Conservation (phyloP, 192 early-diverging fungal species). For the Coemansia brasiliensis region DNA sequence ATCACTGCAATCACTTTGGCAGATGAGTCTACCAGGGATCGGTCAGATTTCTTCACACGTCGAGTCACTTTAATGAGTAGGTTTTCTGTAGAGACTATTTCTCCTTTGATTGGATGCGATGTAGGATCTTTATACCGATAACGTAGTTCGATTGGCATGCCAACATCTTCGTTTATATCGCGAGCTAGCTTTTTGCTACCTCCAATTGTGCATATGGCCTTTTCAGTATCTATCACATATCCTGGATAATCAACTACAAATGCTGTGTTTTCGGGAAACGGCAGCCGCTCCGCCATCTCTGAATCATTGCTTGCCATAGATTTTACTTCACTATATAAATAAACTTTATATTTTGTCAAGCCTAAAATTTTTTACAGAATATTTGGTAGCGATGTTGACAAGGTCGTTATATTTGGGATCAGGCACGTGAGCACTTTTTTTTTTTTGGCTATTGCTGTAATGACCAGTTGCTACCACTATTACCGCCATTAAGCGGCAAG, state of each 20-base stretch:
- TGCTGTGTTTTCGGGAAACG: constrained; percentile 22
- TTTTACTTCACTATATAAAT: neutral
- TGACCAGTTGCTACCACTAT: constrained; percentile 10
- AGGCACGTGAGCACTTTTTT: neutral
- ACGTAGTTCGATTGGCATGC: constrained; percentile 49
- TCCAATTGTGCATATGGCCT: constrained; percentile 43
- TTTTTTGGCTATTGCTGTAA: neutral
- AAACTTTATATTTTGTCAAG: too few species aligned
- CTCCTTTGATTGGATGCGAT: constrained; percentile 51
- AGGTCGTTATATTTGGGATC: neutral
- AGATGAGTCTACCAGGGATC: neutral
- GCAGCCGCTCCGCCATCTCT: constrained; percentile 24
- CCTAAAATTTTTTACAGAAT: too few species aligned
- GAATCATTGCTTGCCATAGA: neutral
- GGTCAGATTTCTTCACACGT: constrained; percentile 18
- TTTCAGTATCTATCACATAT: constrained; percentile 31
- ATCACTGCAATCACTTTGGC: constrained; percentile 38
- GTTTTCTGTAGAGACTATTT: constrained; percentile 36
- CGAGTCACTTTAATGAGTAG: constrained; percentile 47
- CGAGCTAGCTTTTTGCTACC: constrained; percentile 42
- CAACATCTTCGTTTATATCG: constrained; percentile 14
- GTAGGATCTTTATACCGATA: constrained; percentile 46
- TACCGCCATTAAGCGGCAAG: constrained; percentile 3
- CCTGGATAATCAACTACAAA: constrained; percentile 54
- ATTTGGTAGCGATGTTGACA: too few species aligned